These are phyloP conservation scores for Peltaster fructicola DNA, from an alignment of 2,329 filamentous ascomycete genomes.

Conservation along the genomic window DNA sequence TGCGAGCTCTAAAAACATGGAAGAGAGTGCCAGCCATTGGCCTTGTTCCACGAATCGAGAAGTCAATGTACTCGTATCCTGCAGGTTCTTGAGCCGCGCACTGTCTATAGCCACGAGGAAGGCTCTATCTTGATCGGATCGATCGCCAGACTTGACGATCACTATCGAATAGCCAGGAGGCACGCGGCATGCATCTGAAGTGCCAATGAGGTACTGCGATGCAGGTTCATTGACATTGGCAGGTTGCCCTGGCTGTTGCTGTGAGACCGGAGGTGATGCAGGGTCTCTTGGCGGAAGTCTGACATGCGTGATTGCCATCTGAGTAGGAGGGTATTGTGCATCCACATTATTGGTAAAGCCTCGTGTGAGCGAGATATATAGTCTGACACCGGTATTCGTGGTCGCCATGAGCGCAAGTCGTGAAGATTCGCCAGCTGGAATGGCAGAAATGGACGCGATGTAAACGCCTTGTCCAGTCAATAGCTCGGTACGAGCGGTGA, in stretches of 20 bases:
- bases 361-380: slow-evolving; percentile 81
- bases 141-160: slow-evolving; percentile 38
- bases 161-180: slow-evolving; percentile 84
- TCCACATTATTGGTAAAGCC: slow-evolving; percentile 45
- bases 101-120: slow-evolving; percentile 82
- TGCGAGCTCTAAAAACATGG: slow-evolving; percentile 19
- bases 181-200: slow-evolving; percentile 34
- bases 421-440: slow-evolving; percentile 59
- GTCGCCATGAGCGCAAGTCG: slow-evolving; percentile 80
- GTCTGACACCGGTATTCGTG: slow-evolving; percentile 74
- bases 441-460: slow-evolving; percentile 73
- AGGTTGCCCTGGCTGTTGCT: slow-evolving; percentile 10
- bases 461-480: slow-evolving; percentile 46
- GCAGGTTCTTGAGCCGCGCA: slow-evolving; percentile 46
- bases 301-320: slow-evolving; percentile 95
- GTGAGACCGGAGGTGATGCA: slow-evolving; percentile 6
- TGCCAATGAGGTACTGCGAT: slow-evolving; percentile 19
- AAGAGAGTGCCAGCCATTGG: slow-evolving; percentile 54
- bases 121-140: slow-evolving; percentile 39
- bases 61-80: slow-evolving; percentile 31
- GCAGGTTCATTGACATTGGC: too few relatives aligned
- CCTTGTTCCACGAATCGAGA: slow-evolving; percentile 60
- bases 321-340: slow-evolving; percentile 56
- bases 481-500: slow-evolving; percentile 56
- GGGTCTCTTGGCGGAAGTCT: slow-evolving; percentile 59